These are phyloP conservation scores for Ceratocystis diversiconidia DNA, from an alignment of 2,329 filamentous ascomycete genomes.

Conservation along the genomic window DNA sequence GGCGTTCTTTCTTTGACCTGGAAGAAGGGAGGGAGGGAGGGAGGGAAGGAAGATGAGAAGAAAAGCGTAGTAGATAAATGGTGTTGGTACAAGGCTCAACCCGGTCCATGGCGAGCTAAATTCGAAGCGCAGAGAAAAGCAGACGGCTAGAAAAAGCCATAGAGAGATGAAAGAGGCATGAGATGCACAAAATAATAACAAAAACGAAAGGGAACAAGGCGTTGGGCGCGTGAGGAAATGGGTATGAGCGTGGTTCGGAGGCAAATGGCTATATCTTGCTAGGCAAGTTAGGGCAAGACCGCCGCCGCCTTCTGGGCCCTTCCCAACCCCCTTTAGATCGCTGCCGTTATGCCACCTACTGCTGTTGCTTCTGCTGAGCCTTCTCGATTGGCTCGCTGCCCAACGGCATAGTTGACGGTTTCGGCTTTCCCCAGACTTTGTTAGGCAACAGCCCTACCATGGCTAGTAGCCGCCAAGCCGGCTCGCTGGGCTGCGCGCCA, in stretches of 20 bases:
- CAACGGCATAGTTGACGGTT: conserved; percentile 12
- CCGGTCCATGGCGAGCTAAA: neutral
- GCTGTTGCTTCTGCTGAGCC: neutral
- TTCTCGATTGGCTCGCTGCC: neutral
- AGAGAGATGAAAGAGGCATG: neutral
- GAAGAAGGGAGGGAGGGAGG: too few relatives aligned
- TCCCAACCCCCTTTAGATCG: neutral
- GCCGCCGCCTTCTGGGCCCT: neutral
- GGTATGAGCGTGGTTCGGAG: neutral
- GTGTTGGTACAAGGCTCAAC: conserved; percentile 1
- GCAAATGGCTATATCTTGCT: neutral
- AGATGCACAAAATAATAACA: neutral
- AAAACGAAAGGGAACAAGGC: neutral
- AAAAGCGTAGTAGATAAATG: neutral
- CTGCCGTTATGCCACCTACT: neutral
- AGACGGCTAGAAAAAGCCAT: neutral
- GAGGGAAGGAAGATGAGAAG: neutral
- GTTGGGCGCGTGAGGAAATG: neutral
- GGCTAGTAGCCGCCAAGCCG: conserved; percentile 70
- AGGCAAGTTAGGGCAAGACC: neutral
- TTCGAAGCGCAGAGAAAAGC: neutral
- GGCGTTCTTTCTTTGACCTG: neutral
- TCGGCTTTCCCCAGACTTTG: conserved; percentile 17
- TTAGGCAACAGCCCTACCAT: conserved; percentile 43
- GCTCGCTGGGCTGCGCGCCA: conserved; percentile 84